phyloP scores from a whole-genome alignment of 2,329 filamentous ascomycete genomes.

The Fusarium illudens region DNA sequence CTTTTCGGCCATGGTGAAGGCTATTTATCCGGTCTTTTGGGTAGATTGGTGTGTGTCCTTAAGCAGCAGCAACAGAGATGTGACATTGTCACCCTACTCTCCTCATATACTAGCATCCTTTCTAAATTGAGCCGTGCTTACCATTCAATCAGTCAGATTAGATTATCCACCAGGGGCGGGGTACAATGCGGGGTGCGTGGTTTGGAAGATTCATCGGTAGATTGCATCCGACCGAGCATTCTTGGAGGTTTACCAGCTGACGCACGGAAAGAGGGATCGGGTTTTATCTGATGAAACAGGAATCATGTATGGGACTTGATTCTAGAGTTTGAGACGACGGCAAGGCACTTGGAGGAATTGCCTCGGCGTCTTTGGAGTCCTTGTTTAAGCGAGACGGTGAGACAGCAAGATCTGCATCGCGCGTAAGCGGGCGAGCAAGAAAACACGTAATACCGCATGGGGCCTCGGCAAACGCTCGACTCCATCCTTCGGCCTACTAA shows the following conservation, averaged over 20 bases:
- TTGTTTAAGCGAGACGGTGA: background rate
- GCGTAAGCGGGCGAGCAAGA: background rate
- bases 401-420: background rate
- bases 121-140: constrained; percentile 6
- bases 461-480: background rate
- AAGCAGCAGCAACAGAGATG: background rate
- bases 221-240: background rate
- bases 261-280: background rate
- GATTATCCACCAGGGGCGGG: background rate
- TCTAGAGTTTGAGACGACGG: background rate
- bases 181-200: background rate
- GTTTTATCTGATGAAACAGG: background rate
- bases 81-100: background rate
- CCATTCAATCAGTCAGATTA: constrained; percentile 23
- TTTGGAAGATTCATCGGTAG: background rate
- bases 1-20: constrained; percentile 11
- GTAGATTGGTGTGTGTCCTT: background rate
- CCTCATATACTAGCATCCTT: background rate
- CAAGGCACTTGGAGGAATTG: background rate
- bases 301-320: background rate
- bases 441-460: background rate
- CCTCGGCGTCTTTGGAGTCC: background rate
- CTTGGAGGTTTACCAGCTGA: background rate
- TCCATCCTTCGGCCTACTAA: background rate
- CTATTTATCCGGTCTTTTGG: background rate